Percentiles rank a stretch among this genome's conserved stretches.
These are phyloP conservation scores for Auriscalpium vulgare DNA, from an alignment of 768 basidiomycete species.

Conservation along the genomic window DNA sequence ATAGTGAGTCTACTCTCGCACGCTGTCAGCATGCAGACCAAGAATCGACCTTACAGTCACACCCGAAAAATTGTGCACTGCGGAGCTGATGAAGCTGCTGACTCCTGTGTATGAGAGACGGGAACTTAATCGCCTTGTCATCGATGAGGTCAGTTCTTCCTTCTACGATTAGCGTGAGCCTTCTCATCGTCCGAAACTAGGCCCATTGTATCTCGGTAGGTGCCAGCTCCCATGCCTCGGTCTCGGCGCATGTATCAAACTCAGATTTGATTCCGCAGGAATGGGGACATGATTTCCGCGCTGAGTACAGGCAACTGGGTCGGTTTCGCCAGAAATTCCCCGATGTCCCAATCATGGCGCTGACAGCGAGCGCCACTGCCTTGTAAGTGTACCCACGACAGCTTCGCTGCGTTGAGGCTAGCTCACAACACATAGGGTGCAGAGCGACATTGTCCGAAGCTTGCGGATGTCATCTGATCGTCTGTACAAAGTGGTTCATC, in stretches of 20 bases:
- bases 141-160: constrained; percentile 57
- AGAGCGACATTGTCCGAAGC: constrained; percentile 61
- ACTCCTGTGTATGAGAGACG: constrained; percentile 41
- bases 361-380: constrained; percentile 78
- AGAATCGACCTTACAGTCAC: constrained; percentile 40
- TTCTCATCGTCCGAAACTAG: constrained; percentile 23
- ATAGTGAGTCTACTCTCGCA: constrained; percentile 41
- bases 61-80: constrained; percentile 60
- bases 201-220: constrained; percentile 79
- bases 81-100: constrained; percentile 47
- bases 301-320: constrained; percentile 66
- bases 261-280: constrained; percentile 38
- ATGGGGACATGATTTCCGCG: constrained; percentile 81
- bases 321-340: constrained; percentile 58
- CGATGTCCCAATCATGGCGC: constrained; percentile 76
- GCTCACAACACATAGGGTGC: constrained; percentile 43
- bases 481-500: constrained; percentile 60
- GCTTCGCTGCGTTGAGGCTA: neutral
- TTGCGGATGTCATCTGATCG: constrained; percentile 50
- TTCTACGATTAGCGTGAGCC: no score
- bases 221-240: neutral
- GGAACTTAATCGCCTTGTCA: constrained; percentile 63
- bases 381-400: constrained; percentile 31
- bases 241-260: neutral
- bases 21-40: neutral